Evolutionary conservation across 257 asterid species (phyloP).

Genomic region (Nicotiana paniculata): DNA sequence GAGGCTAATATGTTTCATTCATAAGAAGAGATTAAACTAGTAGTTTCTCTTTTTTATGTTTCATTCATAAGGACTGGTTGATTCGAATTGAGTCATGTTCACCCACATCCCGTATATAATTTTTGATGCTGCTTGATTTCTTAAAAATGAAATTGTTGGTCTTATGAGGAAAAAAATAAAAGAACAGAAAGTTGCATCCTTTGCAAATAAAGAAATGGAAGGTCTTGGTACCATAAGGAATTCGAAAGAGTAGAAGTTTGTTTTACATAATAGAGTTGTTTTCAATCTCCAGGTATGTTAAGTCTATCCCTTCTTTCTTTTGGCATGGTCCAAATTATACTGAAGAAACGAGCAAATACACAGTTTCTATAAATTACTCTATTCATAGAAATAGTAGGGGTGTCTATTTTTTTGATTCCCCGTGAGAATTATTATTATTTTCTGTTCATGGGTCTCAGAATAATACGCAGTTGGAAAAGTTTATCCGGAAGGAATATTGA

Average conservation of each 20-base stretch:
- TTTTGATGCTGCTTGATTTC: background rate
- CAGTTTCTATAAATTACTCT: too few relatives aligned
- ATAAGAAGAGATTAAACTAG: background rate
- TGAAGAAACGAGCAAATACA: too few relatives aligned
- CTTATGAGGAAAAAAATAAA: background rate
- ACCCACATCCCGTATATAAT: background rate
- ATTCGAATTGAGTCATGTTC: background rate
- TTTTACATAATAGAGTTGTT: background rate
- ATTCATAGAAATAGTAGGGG: too few relatives aligned
- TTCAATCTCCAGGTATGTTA: too few relatives aligned
- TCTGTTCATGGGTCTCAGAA: too few relatives aligned
- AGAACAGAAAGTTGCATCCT: background rate
- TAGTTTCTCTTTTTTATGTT: background rate
- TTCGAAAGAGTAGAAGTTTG: background rate
- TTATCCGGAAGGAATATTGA: too few relatives aligned
- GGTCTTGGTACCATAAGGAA: background rate
- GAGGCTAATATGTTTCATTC: background rate
- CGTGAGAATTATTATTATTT: too few relatives aligned
- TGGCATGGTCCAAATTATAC: too few relatives aligned
- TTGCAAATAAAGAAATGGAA: background rate
- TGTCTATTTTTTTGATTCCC: too few relatives aligned
- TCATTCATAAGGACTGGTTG: background rate
- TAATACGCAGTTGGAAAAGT: too few relatives aligned
- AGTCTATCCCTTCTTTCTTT: too few relatives aligned
- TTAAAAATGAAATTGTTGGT: background rate